Percentiles rank a stretch among this genome's conserved stretches.
Conservation (phyloP, 2,329 filamentous ascomycete genomes). For the Pseudocercospora ulei region DNA sequence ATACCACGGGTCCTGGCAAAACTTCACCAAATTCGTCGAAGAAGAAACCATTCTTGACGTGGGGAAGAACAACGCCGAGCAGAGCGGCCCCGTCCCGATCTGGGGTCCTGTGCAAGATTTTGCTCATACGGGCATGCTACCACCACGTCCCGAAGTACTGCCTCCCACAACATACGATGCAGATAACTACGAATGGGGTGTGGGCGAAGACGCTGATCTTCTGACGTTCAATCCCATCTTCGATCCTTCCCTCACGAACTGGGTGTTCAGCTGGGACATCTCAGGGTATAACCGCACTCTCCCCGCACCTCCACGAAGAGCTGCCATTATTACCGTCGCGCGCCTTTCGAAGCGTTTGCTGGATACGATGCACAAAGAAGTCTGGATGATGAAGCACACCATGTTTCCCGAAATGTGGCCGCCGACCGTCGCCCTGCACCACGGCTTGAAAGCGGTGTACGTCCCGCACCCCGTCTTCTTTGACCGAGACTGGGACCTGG, state of each 20-base stretch:
- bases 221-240: conserved; percentile 72
- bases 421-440: conserved; percentile 61
- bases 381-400: conserved; percentile 58
- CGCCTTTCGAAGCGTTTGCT: conserved; percentile 62
- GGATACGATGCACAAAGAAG: conserved; percentile 68
- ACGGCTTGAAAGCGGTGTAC: conserved; percentile 69
- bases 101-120: conserved; percentile 52
- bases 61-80: conserved; percentile 44
- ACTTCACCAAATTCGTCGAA: conserved; percentile 58
- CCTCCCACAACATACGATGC: conserved; percentile 51
- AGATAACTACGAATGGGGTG: conserved; percentile 65
- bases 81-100: conserved; percentile 46
- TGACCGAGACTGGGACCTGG: conserved; percentile 58
- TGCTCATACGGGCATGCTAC: conserved; percentile 45
- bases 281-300: conserved; percentile 53
- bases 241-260: conserved; percentile 60
- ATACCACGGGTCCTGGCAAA: conserved; percentile 57
- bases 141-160: conserved; percentile 52
- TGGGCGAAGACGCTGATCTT: conserved; percentile 64
- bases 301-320: conserved; percentile 56
- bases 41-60: conserved; percentile 44
- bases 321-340: conserved; percentile 68
- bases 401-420: conserved; percentile 74
- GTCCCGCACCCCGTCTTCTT: conserved; percentile 72
- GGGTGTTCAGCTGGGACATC: conserved; percentile 59